Base-by-base conservation (phyloP, 2,329 filamentous ascomycete species). In the Epichloe glyceriae region DNA sequence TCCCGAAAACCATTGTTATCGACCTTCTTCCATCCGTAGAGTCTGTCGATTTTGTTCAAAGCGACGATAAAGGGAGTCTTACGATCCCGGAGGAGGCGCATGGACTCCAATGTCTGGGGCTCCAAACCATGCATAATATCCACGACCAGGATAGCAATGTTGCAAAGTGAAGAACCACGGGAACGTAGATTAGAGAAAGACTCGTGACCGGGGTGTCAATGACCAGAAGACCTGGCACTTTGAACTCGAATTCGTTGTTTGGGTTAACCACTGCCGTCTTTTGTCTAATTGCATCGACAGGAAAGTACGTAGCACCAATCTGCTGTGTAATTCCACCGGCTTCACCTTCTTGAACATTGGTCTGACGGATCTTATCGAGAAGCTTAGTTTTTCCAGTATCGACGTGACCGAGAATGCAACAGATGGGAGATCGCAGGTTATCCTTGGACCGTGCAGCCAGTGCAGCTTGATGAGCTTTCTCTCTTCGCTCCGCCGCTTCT, bases 371-470 rank as follows among this genome's bases (percentile, higher is more conserved):
- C 75, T 98, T 98, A 76, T 98, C 93, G 52, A 98, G 79, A 56
- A 98, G 76, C 74, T 97, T 98, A n/a, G 93, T 98, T 75, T 98
- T 98, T 68, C 93, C 93, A 44, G 94, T 98, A 83, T 98, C 93
- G 80, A 98, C 93, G 80, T 98, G 93, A 62, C 93, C 93, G 57
- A 98, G 82, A 79, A 98, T 98, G 85, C 91, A 97, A 78, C 93
- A 97, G 70, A 98, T 98, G 49, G 93, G 93, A 40, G 93, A 97
- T 52, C 93, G 88, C 51, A 98, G 80, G 69, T 98, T 85, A 66
- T 98, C 90, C 70, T 87, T 89, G 20, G 91, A 97, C 54, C 89
- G 81, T 46, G 91, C 90, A 43, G 88, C 90, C 64, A 96, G 70
- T 17, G 93, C 93, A 55, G 89, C 91, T 68, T 96, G 88, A 66